Evolutionary conservation across 116 monocot species (phyloP).

Genomic region (Papilionanthe hybrid): DNA sequence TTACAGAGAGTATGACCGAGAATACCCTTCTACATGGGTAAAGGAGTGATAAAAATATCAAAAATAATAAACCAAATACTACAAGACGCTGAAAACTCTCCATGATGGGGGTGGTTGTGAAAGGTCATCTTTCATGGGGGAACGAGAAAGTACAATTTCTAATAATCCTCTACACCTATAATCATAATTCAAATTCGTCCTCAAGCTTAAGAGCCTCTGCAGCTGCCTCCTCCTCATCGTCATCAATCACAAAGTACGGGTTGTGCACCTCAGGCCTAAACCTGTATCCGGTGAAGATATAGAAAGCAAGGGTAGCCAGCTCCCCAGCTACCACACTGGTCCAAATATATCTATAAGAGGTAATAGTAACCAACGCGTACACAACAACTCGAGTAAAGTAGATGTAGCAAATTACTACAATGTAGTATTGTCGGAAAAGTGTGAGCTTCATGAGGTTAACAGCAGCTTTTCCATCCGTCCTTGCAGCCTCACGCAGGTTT

Average conservation of each 20-base stretch:
- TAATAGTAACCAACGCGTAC: constrained; percentile 42
- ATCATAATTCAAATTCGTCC: constrained; percentile 52
- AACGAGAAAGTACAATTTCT: background rate
- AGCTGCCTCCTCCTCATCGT: constrained; percentile 50
- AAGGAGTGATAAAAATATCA: background rate
- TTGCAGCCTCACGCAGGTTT: constrained; percentile 46
- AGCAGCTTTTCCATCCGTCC: constrained; percentile 42
- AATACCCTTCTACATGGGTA: background rate
- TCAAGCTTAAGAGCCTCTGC: constrained; percentile 45
- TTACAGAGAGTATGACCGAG: background rate
- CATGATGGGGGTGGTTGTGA: background rate
- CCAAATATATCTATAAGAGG: constrained; percentile 46
- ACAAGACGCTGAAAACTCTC: background rate
- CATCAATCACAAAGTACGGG: constrained; percentile 47
- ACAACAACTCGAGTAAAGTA: constrained; percentile 52
- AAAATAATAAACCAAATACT: background rate
- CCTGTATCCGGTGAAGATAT: constrained; percentile 43
- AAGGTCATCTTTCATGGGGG: background rate
- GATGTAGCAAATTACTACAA: constrained; percentile 50
- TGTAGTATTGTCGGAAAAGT: constrained; percentile 45
- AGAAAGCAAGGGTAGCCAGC: constrained; percentile 44
- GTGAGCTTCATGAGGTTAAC: constrained; percentile 53
- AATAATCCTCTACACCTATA: background rate
- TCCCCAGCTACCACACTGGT: constrained; percentile 45
- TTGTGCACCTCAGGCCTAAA: constrained; percentile 45